Percentiles rank a stretch among this genome's conserved stretches.
Conservation (phyloP, 768 basidiomycete species). For the Russula emetica region DNA sequence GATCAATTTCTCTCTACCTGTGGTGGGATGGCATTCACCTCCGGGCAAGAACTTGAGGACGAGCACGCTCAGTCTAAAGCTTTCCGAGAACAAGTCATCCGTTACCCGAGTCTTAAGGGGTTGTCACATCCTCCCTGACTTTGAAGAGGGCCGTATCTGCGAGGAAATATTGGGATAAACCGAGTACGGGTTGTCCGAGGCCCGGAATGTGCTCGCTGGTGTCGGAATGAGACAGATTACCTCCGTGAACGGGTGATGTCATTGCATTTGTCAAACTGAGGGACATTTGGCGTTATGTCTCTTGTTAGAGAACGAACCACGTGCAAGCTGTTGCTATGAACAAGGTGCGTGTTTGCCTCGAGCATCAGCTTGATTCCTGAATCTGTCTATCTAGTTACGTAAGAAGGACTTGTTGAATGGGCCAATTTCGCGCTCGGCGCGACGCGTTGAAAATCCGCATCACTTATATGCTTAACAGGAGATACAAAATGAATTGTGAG, state of each 20-base stretch:
- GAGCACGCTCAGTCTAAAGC: slow-evolving; percentile 35
- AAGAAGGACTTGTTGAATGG: no score
- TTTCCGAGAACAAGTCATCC: slow-evolving; percentile 30
- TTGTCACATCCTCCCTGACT: slow-evolving; percentile 87
- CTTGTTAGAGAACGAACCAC: slow-evolving; percentile 80
- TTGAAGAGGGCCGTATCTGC: slow-evolving; percentile 91
- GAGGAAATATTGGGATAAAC: slow-evolving; percentile 92
- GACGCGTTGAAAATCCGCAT: no score
- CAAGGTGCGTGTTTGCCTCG: slow-evolving; percentile 52
- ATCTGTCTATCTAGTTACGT: slow-evolving; percentile 62
- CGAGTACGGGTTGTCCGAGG: slow-evolving; percentile 62
- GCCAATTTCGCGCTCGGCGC: no score
- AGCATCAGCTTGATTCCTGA: no score
- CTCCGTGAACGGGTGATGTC: slow-evolving; percentile 80
- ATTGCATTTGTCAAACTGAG: slow-evolving; percentile 84
- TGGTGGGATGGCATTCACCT: slow-evolving; percentile 60
- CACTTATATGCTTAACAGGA: no score
- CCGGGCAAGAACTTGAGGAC: slow-evolving; percentile 60
- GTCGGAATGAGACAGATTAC: slow-evolving; percentile 84
- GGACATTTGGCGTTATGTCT: slow-evolving; percentile 94
- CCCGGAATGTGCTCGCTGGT: slow-evolving; percentile 78
- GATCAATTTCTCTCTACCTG: slow-evolving; percentile 40
- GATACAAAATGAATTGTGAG: no score
- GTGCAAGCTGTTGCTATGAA: slow-evolving; percentile 90
- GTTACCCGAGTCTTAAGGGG: slow-evolving; percentile 40